Base-by-base conservation (phyloP, 768 basidiomycete genomes). In the Mycena haematopus region DNA sequence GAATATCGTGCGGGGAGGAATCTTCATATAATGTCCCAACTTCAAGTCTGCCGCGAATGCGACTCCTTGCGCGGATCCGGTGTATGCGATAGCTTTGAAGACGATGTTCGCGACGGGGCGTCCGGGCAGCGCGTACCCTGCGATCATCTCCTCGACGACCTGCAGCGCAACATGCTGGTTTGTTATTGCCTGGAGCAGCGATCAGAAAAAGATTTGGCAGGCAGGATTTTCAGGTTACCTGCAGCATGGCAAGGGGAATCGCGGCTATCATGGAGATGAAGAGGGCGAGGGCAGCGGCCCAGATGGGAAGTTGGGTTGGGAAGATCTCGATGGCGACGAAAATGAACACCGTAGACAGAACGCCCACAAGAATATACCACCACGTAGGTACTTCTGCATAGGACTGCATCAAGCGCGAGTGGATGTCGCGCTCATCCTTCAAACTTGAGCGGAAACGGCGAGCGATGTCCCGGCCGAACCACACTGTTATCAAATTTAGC, bases 11-110 rank as follows among this genome's bases (percentile, higher is more conserved):
- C 91, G 85, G 49, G 93, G 94, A 8, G 92, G 91, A 47, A 95
- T 79, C 79, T 95, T 95, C 90, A 92, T 91, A 77, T 95, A 95
- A 73, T 93, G 91, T 24, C 90, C 93, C 46, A 94, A 84, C 76
- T 96, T 96, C 70, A 95, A 79, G 71, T 92, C 89, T 29, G 86
- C 86, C 17, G 87, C 79, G 69, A 92, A 93, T 25, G 79, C 75
- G 56, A 90, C 75, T 0, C 87, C 87, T 72, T 93, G 90, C 58
- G 75, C 76, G 25, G 84, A 81, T 8, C 86, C 82, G 58, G 84
- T 82, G 72, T 81, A 88, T 22, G 83, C 83, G 67, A 83, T 80
- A 15, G 80, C 77, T 77, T 92, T 94, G 85, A 93, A 93, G 66
- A 94, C 75, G 82, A 91, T 86, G 71, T 89, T 88, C 36, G 93